These are phyloP conservation scores for Agmasoma carcini DNA, from an alignment of 371 early-diverging fungal genomes.

Conservation along the genomic window DNA sequence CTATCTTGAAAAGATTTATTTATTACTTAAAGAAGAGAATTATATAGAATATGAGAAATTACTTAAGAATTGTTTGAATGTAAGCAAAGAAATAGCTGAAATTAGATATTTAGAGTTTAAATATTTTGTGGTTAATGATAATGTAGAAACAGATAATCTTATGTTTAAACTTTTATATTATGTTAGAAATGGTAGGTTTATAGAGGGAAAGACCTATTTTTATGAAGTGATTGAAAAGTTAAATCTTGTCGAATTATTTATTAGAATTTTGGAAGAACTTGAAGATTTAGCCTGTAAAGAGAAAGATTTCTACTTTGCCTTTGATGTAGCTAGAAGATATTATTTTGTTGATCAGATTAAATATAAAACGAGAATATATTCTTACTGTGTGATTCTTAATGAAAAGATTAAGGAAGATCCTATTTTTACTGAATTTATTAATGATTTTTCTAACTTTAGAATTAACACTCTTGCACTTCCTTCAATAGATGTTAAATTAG, in stretches of 20 bases:
- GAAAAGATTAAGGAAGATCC: conserved; percentile 5
- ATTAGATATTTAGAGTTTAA: conserved; percentile 23
- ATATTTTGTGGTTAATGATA: conserved; percentile 1
- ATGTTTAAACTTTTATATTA: conserved; percentile 17
- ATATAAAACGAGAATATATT: not conserved
- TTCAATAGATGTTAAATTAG: conserved; percentile 11
- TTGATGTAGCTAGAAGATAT: conserved; percentile 1
- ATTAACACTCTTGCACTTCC: conserved; percentile 17
- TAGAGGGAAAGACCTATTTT: not conserved
- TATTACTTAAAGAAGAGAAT: not conserved
- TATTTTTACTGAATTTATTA: conserved; percentile 12
- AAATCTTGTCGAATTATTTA: conserved; percentile 2
- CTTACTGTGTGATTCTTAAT: conserved; percentile 33
- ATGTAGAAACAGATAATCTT: conserved; percentile 1
- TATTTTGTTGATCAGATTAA: not conserved
- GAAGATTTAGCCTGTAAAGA: conserved; percentile 1
- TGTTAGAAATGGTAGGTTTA: not conserved
- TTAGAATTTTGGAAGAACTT: conserved; percentile 13
- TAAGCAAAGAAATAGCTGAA: conserved; percentile 6
- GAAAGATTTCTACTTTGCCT: conserved; percentile 10
- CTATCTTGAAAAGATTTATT: conserved; percentile 15
- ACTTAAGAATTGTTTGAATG: not conserved
- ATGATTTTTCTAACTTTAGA: conserved; percentile 19
- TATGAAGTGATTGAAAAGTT: not conserved
- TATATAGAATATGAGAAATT: not conserved